These are phyloP conservation scores for Pachyrhizus erosus DNA, from an alignment of 306 rosid species.

Conservation along the genomic window DNA sequence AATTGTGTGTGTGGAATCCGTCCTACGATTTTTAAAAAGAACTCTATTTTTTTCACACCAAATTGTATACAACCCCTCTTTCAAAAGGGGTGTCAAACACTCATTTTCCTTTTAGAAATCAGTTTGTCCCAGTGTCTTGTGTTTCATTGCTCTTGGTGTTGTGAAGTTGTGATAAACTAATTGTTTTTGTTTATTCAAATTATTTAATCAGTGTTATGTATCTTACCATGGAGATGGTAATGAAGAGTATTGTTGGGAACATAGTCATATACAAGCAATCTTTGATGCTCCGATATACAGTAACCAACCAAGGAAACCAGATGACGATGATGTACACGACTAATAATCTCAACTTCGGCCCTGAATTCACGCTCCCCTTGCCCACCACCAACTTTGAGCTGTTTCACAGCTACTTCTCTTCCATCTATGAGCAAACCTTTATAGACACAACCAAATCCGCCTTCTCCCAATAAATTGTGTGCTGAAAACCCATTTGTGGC, in stretches of 20 bases:
- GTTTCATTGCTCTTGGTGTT: not conserved
- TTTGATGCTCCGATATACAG: slow-evolving; percentile 87
- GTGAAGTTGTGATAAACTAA: not conserved
- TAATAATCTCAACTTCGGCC: slow-evolving; percentile 97
- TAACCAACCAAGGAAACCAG: slow-evolving; percentile 96
- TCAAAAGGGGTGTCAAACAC: not conserved
- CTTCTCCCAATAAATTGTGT: slow-evolving; percentile 87
- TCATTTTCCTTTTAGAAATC: not conserved
- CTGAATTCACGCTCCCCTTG: slow-evolving; percentile 99
- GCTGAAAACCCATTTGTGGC: slow-evolving; percentile 83
- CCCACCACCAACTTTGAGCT: slow-evolving; percentile 87
- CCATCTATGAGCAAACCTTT: slow-evolving; percentile 84
- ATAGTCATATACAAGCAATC: slow-evolving; percentile 89
- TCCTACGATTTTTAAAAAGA: not conserved
- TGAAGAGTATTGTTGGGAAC: slow-evolving; percentile 88
- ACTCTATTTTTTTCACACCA: not conserved
- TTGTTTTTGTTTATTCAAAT: slow-evolving; percentile 5
- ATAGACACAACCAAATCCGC: slow-evolving; percentile 99
- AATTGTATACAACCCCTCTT: not conserved
- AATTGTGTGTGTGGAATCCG: not conserved
- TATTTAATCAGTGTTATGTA: slow-evolving; percentile 36
- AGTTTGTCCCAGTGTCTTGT: not conserved
- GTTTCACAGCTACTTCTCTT: slow-evolving; percentile 95
- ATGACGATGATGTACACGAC: slow-evolving; percentile 98
- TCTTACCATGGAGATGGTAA: slow-evolving; percentile 94